Conservation (phyloP, 177 flowering plant genomes). For the Vitis hybrid region DNA sequence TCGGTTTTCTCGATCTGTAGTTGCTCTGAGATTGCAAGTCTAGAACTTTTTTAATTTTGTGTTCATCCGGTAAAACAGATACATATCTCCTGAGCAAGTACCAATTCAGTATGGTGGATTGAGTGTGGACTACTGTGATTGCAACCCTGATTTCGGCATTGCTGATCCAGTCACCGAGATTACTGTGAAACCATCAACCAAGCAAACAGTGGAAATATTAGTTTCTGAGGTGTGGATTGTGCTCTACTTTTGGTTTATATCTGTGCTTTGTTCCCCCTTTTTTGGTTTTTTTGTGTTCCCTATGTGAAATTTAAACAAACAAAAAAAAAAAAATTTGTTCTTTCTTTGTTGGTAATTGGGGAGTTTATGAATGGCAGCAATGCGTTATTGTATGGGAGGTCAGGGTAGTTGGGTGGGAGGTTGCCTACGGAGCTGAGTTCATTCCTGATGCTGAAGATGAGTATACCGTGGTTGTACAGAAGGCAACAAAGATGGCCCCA, state of each 20-base stretch:
- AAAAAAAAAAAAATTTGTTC: not conserved
- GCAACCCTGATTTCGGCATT: conserved; percentile 55
- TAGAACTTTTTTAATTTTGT: not conserved
- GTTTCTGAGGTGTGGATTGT: conserved; percentile 48
- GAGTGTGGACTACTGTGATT: conserved; percentile 60
- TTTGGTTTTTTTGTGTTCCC: too few species aligned
- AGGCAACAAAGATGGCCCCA: conserved; percentile 47
- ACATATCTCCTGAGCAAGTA: conserved; percentile 64
- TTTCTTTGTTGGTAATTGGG: not conserved
- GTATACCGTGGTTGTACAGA: conserved; percentile 51
- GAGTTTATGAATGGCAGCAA: conserved; percentile 32
- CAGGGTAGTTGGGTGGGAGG: conserved; percentile 77
- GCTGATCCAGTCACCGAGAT: conserved; percentile 56
- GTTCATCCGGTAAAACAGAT: conserved; percentile 31
- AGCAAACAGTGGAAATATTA: conserved; percentile 62
- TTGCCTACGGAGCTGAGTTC: conserved; percentile 63
- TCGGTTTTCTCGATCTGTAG: not conserved
- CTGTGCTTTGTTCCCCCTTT: too few species aligned
- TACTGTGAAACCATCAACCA: conserved; percentile 51
- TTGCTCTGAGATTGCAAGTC: not conserved
- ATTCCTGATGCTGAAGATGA: conserved; percentile 41
- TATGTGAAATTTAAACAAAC: too few species aligned
- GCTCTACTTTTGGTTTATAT: not conserved
- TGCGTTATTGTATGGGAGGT: conserved; percentile 63
- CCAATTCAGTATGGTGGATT: conserved; percentile 75